phyloP scores from a whole-genome alignment of 1,139 yeast genomes.

The Candida glucosophila region DNA sequence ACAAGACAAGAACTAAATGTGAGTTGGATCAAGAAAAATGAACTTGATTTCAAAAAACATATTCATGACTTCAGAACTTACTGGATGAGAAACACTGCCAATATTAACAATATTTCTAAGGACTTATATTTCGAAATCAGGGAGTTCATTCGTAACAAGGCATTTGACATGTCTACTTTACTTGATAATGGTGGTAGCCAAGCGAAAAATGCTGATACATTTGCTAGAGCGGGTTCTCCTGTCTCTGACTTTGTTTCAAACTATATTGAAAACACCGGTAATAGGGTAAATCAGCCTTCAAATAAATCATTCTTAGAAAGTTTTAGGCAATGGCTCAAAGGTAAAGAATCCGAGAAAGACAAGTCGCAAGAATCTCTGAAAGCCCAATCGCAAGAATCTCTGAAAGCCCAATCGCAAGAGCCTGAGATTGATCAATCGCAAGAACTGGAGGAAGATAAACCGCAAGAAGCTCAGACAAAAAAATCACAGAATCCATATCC shows the following conservation, averaged over 20 bases:
- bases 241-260: conserved; percentile 54
- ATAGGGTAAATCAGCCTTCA: conserved; percentile 29
- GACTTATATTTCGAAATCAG: conserved; percentile 80
- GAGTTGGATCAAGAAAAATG: conserved; percentile 95
- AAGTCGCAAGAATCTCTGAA: too few species aligned
- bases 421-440: too few species aligned
- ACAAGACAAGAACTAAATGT: conserved; percentile 93
- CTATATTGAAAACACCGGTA: conserved; percentile 48
- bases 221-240: conserved; percentile 35
- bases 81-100: conserved; percentile 67
- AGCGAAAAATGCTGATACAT: conserved; percentile 25
- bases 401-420: neutral
- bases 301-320: conserved; percentile 45
- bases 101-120: conserved; percentile 65
- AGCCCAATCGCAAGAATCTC: neutral
- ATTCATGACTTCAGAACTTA: conserved; percentile 78
- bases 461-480: too few species aligned
- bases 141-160: conserved; percentile 55
- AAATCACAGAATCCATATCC: too few species aligned
- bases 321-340: conserved; percentile 60
- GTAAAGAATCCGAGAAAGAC: conserved; percentile 21
- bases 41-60: conserved; percentile 85
- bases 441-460: too few species aligned
- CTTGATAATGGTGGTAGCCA: conserved; percentile 15
- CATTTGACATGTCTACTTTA: conserved; percentile 28